Evolutionary conservation across 1,284 basidiomycete genomes (phyloP).

Genomic region (Takashimella tepidaria): DNA sequence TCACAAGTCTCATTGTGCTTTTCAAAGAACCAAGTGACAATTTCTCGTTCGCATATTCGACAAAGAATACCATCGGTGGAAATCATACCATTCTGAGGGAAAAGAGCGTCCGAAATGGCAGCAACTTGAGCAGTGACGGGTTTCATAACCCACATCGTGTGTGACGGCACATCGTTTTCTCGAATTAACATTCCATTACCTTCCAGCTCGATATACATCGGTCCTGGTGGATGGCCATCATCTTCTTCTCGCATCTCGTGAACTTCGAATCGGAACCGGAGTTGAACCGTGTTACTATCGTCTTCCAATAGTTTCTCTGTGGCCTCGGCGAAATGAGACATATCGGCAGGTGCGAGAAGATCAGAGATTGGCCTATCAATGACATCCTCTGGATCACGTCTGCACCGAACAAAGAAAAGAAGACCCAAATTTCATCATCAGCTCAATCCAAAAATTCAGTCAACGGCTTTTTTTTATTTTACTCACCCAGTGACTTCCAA

Average conservation of each 20-base stretch:
- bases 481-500: slow-evolving; percentile 84
- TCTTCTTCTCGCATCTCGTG: slow-evolving; percentile 35
- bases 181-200: slow-evolving; percentile 99
- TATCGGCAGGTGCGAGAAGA: slow-evolving; percentile 77
- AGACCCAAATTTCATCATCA: slow-evolving; percentile 2
- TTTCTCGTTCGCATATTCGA: slow-evolving; percentile 94
- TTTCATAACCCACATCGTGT: slow-evolving; percentile 99
- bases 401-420: slow-evolving; percentile 36
- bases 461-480: too few relatives aligned
- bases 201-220: slow-evolving; percentile 80
- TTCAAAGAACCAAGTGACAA: slow-evolving; percentile 99
- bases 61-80: slow-evolving; percentile 85
- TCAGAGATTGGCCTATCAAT: slow-evolving; percentile 74
- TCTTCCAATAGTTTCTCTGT: slow-evolving; percentile 80
- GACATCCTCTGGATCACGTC: slow-evolving; percentile 77
- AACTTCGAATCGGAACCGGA: slow-evolving; percentile 73
- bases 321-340: slow-evolving; percentile 79
- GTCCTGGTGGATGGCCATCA: slow-evolving; percentile 46
- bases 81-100: slow-evolving; percentile 69
- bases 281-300: slow-evolving; percentile 90
- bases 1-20: slow-evolving; percentile 99
- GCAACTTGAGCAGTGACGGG: slow-evolving; percentile 58
- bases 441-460: not conserved
- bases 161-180: slow-evolving; percentile 80
- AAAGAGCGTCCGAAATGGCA: slow-evolving; percentile 44